Conservation (phyloP, 306 rosid species). For the Inga leiocalycina region DNA sequence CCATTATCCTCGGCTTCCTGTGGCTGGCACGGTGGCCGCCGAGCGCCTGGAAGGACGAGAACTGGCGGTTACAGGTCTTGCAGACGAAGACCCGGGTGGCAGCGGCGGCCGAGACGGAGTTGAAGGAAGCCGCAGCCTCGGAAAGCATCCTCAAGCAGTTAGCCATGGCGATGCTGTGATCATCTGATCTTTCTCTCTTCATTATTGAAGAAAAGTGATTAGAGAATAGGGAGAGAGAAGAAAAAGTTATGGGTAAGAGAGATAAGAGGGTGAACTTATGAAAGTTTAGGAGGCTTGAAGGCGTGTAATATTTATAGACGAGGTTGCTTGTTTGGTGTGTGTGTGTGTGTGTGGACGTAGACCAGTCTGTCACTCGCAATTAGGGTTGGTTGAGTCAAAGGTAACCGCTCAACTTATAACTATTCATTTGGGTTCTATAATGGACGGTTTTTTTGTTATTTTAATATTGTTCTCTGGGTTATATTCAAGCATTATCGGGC, state of each 20-base stretch:
- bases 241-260: neutral
- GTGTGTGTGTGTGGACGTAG: neutral
- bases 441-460: too few species aligned
- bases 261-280: neutral
- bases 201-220: conserved; percentile 24
- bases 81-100: conserved; percentile 76
- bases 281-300: neutral
- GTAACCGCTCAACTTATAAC: neutral
- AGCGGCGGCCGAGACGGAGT: neutral
- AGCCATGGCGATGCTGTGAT: conserved; percentile 62
- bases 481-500: too few species aligned
- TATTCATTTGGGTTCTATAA: neutral
- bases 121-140: conserved; percentile 21
- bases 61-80: conserved; percentile 88
- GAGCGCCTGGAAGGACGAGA: conserved; percentile 89
- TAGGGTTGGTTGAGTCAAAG: neutral
- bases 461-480: too few species aligned
- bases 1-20: conserved; percentile 66
- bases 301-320: neutral
- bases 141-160: conserved; percentile 90
- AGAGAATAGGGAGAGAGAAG: neutral
- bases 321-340: neutral
- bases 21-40: conserved; percentile 99
- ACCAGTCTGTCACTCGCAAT: neutral
- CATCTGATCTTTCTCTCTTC: conserved; percentile 68